phyloP scores from a whole-genome alignment of 345 rosid genomes.

The Ceriops decandra region DNA sequence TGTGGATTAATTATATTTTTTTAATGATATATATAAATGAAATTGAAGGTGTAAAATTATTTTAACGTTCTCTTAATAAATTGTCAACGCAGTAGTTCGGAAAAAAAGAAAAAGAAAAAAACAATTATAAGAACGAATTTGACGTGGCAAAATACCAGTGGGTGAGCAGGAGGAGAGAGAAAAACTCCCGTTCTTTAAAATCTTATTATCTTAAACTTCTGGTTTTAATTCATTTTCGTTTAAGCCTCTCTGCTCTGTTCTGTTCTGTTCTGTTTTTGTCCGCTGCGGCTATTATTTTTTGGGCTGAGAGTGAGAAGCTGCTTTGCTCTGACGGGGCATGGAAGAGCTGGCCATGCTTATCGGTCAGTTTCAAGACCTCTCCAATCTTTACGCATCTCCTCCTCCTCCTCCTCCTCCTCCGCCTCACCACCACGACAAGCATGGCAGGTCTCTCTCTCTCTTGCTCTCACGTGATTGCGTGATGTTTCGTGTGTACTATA shows the following conservation, averaged over 20 bases:
- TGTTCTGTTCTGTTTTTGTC: background rate
- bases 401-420: conserved; percentile 23
- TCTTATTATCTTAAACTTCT: background rate
- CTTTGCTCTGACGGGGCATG: conserved; percentile 47
- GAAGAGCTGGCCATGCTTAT: conserved; percentile 89
- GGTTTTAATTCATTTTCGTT: too few species aligned
- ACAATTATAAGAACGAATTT: too few species aligned
- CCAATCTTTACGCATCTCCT: conserved; percentile 67
- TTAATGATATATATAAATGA: too few species aligned
- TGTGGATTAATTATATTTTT: too few species aligned
- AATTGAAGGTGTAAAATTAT: too few species aligned
- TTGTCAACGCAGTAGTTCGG: too few species aligned
- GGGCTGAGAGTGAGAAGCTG: background rate
- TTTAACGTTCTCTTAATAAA: too few species aligned
- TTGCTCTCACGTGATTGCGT: too few species aligned
- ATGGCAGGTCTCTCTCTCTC: too few species aligned
- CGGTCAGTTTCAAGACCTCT: conserved; percentile 89
- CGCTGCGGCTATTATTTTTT: background rate
- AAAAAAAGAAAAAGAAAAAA: background rate
- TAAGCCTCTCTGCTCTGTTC: too few species aligned
- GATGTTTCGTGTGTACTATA: too few species aligned
- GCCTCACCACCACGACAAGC: too few species aligned
- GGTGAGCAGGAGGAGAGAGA: background rate
- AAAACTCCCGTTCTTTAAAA: background rate
- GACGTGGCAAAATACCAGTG: conserved; percentile 14